These are phyloP conservation scores for Phytophthora nicotianae DNA, from an alignment of 352 stramenopile species.

Conservation along the genomic window DNA sequence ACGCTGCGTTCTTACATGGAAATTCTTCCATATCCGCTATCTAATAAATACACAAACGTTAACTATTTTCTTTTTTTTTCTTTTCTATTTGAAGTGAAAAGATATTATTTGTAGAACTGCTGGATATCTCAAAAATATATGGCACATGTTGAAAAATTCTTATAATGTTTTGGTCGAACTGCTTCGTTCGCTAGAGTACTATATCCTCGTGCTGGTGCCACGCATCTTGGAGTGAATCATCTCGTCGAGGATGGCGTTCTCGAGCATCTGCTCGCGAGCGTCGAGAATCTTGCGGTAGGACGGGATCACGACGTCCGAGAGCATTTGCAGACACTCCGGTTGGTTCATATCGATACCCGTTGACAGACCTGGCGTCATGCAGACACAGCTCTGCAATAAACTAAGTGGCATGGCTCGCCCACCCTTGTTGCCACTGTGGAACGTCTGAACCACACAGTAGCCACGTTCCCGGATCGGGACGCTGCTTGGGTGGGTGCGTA, in stretches of 20 bases:
- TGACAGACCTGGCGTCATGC: slow-evolving; percentile 41
- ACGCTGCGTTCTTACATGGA: slow-evolving; percentile 5
- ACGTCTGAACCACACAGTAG: slow-evolving; percentile 36
- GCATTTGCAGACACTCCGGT: slow-evolving; percentile 39
- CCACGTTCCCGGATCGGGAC: slow-evolving; percentile 43
- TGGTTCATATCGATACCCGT: slow-evolving; percentile 31
- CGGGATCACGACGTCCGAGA: slow-evolving; percentile 35
- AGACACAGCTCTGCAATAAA: slow-evolving; percentile 37
- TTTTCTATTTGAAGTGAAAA: too few species aligned
- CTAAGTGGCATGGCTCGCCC: slow-evolving; percentile 13
- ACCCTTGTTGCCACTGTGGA: slow-evolving; percentile 16
- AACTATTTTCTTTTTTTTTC: not conserved
- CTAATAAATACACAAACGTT: not conserved
- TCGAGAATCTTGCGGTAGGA: slow-evolving; percentile 49
- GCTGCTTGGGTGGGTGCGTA: slow-evolving; percentile 23
- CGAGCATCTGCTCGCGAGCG: slow-evolving; percentile 40
- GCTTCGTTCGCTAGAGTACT: slow-evolving; percentile 19
- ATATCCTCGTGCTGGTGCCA: slow-evolving; percentile 20
- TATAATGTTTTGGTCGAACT: slow-evolving; percentile 25
- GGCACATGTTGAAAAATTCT: slow-evolving; percentile 35
- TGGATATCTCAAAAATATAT: slow-evolving; percentile 31
- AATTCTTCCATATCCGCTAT: slow-evolving; percentile 6
- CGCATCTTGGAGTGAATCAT: slow-evolving; percentile 38
- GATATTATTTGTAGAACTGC: too few species aligned
- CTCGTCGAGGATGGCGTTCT: slow-evolving; percentile 45